Percentiles rank a stretch among this genome's conserved stretches.
phyloP scores from a whole-genome alignment of 805 yeast species.

The Teunomyces tritomae region DNA sequence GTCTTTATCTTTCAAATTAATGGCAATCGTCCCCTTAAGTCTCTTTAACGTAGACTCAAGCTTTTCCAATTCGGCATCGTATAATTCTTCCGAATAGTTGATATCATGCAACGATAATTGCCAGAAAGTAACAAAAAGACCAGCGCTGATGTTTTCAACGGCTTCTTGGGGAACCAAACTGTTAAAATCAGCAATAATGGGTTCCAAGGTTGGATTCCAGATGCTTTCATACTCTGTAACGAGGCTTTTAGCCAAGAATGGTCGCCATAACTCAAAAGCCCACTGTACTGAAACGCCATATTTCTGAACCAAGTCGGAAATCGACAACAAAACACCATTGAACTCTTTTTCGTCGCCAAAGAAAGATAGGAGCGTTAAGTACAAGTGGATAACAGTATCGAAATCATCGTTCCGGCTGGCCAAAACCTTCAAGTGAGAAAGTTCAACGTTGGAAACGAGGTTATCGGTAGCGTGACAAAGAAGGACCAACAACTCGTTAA shows the following conservation, averaged over 20 bases:
- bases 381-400: constrained; percentile 62
- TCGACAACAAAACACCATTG: constrained; percentile 33
- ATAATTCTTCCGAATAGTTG: constrained; percentile 48
- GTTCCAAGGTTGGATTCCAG: constrained; percentile 4
- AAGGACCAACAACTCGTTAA: constrained; percentile 66
- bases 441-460: constrained; percentile 31
- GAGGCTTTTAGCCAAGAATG: constrained; percentile 28
- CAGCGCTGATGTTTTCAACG: constrained; percentile 26
- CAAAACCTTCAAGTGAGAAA: constrained; percentile 64
- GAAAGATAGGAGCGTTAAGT: constrained; percentile 54
- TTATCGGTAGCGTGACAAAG: constrained; percentile 49
- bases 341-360: constrained; percentile 40
- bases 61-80: constrained; percentile 46
- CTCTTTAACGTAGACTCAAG: constrained; percentile 34
- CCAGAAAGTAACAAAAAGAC: constrained; percentile 69
- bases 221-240: constrained; percentile 8
- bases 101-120: constrained; percentile 69
- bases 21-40: constrained; percentile 32
- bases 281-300: constrained; percentile 54
- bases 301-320: constrained; percentile 38
- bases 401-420: constrained; percentile 74
- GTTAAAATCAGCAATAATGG: constrained; percentile 2
- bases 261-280: constrained; percentile 81
- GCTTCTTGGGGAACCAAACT: constrained; percentile 1
- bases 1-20: constrained; percentile 26